Percentiles rank a stretch among this genome's conserved stretches.
phyloP scores from a whole-genome alignment of 225 moss, liverwort and hornwort species.

The Pseudisothecium myosuroides region DNA sequence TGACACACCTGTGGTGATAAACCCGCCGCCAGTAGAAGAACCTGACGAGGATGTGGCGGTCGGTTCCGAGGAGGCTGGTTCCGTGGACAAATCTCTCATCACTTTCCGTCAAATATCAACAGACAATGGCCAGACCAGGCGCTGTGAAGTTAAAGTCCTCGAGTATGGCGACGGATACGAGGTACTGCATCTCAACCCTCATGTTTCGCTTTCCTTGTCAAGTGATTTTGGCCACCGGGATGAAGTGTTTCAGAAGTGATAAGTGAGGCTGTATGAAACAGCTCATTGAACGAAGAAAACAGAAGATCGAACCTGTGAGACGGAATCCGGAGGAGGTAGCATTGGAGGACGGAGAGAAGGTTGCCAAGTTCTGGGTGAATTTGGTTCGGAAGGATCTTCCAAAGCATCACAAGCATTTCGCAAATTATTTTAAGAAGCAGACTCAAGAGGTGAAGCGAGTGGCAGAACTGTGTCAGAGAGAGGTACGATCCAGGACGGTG shows the following conservation, averaged over 20 bases:
- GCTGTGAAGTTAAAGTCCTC: constrained; percentile 79
- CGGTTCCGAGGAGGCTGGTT: constrained; percentile 25
- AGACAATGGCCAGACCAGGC: constrained; percentile 63
- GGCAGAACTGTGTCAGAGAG: constrained; percentile 94
- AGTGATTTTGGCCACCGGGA: neutral
- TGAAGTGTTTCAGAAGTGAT: neutral
- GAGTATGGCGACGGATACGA: constrained; percentile 92
- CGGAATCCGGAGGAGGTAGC: constrained; percentile 62
- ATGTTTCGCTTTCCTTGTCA: neutral
- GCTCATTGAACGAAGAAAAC: constrained; percentile 77
- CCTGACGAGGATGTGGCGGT: constrained; percentile 32
- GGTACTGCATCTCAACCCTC: constrained; percentile 23
- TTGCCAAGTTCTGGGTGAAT: constrained; percentile 67
- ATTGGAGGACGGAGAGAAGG: constrained; percentile 68
- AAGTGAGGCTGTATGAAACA: constrained; percentile 14
- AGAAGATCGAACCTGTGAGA: constrained; percentile 49
- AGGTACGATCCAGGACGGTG: constrained; percentile 33
- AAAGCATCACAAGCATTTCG: constrained; percentile 66
- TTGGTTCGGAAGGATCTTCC: constrained; percentile 81
- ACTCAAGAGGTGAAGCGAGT: constrained; percentile 71
- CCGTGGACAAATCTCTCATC: constrained; percentile 35
- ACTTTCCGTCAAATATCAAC: constrained; percentile 72
- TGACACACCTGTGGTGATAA: constrained; percentile 29
- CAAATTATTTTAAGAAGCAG: constrained; percentile 71
- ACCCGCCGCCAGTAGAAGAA: constrained; percentile 16